These are phyloP conservation scores for Apiotrichum veenhuisii DNA, from an alignment of 1,284 basidiomycete species.

Conservation along the genomic window DNA sequence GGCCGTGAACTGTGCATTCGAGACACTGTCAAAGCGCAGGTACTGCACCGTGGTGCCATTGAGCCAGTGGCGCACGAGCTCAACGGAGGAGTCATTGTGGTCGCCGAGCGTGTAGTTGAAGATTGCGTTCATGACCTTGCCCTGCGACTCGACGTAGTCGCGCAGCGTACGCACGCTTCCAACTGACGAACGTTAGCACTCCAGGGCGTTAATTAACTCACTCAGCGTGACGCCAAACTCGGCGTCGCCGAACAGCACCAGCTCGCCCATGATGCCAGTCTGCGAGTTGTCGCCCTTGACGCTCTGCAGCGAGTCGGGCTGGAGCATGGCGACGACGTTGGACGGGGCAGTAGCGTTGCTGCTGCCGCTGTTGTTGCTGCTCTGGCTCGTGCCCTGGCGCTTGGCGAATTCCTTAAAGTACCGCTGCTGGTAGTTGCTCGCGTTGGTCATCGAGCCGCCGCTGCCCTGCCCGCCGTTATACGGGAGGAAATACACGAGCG, in stretches of 20 bases:
- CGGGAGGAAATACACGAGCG: constrained; percentile 49
- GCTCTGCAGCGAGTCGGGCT: constrained; percentile 17
- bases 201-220: constrained; percentile 7
- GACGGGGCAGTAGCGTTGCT: constrained; percentile 7
- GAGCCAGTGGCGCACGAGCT: constrained; percentile 51
- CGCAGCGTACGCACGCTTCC: constrained; percentile 52
- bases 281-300: constrained; percentile 35
- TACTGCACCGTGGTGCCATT: constrained; percentile 49
- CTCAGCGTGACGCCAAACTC: constrained; percentile 50
- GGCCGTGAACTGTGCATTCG: constrained; percentile 40
- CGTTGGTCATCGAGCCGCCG: neutral
- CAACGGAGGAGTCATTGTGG: constrained; percentile 40
- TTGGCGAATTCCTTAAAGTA: too few species aligned
- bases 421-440: too few species aligned
- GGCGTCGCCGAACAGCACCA: constrained; percentile 46
- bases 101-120: constrained; percentile 53
- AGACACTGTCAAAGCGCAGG: constrained; percentile 35
- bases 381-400: too few species aligned
- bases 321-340: constrained; percentile 38
- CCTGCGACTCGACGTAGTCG: constrained; percentile 45
- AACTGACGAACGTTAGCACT: constrained; percentile 23
- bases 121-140: constrained; percentile 42
- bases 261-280: constrained; percentile 48
- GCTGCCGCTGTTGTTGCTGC: neutral
- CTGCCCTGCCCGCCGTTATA: neutral